These are phyloP conservation scores for Aechmea fasciata DNA, from an alignment of 176 grass and related monocot genomes.

Conservation along the genomic window DNA sequence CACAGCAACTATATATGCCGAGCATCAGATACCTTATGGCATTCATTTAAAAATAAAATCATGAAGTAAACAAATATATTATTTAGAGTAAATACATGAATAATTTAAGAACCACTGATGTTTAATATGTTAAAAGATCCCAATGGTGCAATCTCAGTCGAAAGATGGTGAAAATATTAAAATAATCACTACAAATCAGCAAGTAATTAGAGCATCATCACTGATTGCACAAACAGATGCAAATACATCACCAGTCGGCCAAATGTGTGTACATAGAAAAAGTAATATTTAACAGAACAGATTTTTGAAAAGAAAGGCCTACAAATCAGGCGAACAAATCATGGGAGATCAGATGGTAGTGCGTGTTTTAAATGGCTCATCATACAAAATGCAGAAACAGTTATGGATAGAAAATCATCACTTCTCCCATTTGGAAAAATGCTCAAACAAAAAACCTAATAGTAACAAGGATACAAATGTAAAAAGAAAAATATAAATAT, in stretches of 20 bases:
- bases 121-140: too few species aligned
- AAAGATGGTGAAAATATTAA: conserved; percentile 49
- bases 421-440: conserved; percentile 17
- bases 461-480: too few species aligned
- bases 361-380: conserved; percentile 32
- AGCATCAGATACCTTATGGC: conserved; percentile 40
- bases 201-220: conserved; percentile 40
- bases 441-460: too few species aligned
- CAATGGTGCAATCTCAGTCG: conserved; percentile 34
- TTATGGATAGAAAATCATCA: conserved; percentile 37
- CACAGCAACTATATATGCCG: conserved; percentile 21
- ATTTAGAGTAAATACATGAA: too few species aligned
- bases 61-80: too few species aligned
- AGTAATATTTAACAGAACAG: too few species aligned
- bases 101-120: too few species aligned
- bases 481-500: too few species aligned
- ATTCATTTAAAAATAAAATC: background rate
- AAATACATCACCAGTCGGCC: background rate
- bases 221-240: conserved; percentile 20
- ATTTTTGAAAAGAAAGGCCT: too few species aligned
- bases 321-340: background rate
- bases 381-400: conserved; percentile 33
- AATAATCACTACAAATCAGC: conserved; percentile 42
- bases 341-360: conserved; percentile 53
- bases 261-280: too few species aligned